Base-by-base conservation (phyloP, 345 rosid species). In the Sonneratia alba region DNA sequence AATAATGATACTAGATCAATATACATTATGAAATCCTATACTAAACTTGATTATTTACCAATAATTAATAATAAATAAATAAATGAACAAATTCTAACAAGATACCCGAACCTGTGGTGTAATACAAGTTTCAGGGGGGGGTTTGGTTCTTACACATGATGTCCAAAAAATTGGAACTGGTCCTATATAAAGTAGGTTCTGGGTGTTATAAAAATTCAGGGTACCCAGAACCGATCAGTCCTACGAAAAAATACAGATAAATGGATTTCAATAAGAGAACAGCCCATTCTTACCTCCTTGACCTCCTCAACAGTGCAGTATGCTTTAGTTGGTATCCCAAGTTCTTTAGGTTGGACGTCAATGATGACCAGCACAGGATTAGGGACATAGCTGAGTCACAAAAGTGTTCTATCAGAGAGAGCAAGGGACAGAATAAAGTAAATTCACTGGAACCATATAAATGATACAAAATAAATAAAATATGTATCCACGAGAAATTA, bases 341-440 rank as follows among this genome's bases (percentile, higher is more conserved):
- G 84, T 79, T 91, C 98, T 83, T 81, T 80, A 65, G 96, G 97
- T 66, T 90, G 95, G 67, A 94, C 98, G 79, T 90, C 97, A 81
- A 94, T 90, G 21, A 90, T 94, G 75, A 95, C 96, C 85, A 95
- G 74, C 42, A 95, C 91, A 63, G 95, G 95, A 78, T 90, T 92
- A 14, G 84, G 87, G 3, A 89, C 93, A 84, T 86, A 90, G 74
- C 98, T 90, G 81, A 78, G 77, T 16, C 66, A 16, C 36, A 62
- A 68, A 27, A 37, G 13, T 53, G 8, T 1, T 1, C 9, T 4
- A 16, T 70, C n/a, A n/a, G 40, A 49, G 2, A 38, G 59, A 63
- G 9, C 21, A 10, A 38, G n/a, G 34, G 24, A 32, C 14, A 22
- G 10, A 37, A 67, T 8, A 38, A 21, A 38, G 69, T 48, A 70